Percentiles rank a stretch among this genome's conserved stretches.
These are phyloP conservation scores for Sclerotinia sclerotiorum DNA, from an alignment of 2,329 filamentous ascomycete species.

Conservation along the genomic window DNA sequence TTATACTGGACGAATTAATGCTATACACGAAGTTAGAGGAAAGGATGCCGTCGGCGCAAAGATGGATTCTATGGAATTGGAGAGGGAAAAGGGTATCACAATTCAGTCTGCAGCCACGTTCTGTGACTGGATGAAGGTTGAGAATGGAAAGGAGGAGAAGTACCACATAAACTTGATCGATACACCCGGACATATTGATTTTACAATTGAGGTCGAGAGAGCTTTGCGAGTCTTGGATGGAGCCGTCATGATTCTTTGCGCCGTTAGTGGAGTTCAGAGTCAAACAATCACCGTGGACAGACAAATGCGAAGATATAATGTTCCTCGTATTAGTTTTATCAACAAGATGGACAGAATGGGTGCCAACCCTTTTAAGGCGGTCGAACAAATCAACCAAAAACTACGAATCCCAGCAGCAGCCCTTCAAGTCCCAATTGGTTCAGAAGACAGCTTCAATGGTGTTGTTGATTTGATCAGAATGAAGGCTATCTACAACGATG, in stretches of 20 bases:
- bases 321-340: slow-evolving; percentile 92
- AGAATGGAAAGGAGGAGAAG: slow-evolving; percentile 79
- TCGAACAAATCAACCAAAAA: slow-evolving; percentile 97
- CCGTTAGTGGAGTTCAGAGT: slow-evolving; percentile 93
- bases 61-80: slow-evolving; percentile 99
- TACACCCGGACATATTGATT: slow-evolving; percentile 97
- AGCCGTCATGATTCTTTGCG: slow-evolving; percentile 97
- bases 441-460: slow-evolving; percentile 87
- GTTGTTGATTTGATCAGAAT: slow-evolving; percentile 91
- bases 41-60: slow-evolving; percentile 95
- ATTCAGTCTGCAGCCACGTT: slow-evolving; percentile 98
- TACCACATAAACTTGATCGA: slow-evolving; percentile 99
- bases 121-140: slow-evolving; percentile 91
- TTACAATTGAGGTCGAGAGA: slow-evolving; percentile 97
- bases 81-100: slow-evolving; percentile 97
- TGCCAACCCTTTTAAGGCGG: slow-evolving; percentile 94
- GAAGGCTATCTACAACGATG: slow-evolving; percentile 92
- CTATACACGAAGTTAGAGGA: slow-evolving; percentile 94
- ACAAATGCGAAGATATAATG: slow-evolving; percentile 98
- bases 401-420: slow-evolving; percentile 90
- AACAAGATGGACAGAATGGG: slow-evolving; percentile 99
- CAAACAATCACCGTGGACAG: slow-evolving; percentile 98
- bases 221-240: slow-evolving; percentile 93
- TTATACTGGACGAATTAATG: slow-evolving; percentile 95
- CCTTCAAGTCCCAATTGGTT: slow-evolving; percentile 89